Evolutionary conservation across 2,329 filamentous ascomycete genomes (phyloP), one percentile per base, ranked within the genome.

Genomic region (Fusarium chaquense): DNA sequence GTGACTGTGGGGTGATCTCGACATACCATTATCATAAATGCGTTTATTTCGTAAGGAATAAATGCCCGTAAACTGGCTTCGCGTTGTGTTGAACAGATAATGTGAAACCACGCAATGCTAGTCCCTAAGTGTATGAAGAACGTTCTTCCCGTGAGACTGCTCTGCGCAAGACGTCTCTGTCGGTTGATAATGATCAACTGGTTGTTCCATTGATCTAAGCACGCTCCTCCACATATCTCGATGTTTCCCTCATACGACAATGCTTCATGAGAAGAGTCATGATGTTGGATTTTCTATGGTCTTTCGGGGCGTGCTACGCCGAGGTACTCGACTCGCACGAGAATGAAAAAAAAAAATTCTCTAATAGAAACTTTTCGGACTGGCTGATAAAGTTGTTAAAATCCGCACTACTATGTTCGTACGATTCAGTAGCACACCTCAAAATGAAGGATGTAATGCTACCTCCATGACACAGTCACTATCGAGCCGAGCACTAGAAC

Each of bases 1-100:
- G 78, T 80, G 82, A 81, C 83, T 83, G 84, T 85, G 84, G 83
- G 83, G 82, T 83, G 81, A 78, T 84, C 78, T 75, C 82, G 77
- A 85, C 82, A 85, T 79, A 59, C 65, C 53, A 38, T 60, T 7
- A 20, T 47, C 13, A 13, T 15, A 32, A 47, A 30, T 28, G n/a
- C 33, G 38, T 12, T 18, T 13, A 1, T 46, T 41, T 32, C 26
- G 12, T 15, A 7, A 22, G 36, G 36, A 20, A 36, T 7, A 16
- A 44, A 44, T 12, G 47, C 22, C 22, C 1, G 28, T 56, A 47
- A 57, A 55, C 9, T n/a, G 16, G 11, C 8, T 4, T 16, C 5
- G 12, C 35, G 49, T 11, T 16, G 13, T 13, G 18, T 38, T 24
- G 4, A 26, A 6, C 16, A 24, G 4, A 4, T 18, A 24, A 5